Evolutionary conservation across 768 basidiomycete species (phyloP), one percentile per base, ranked within the genome.

Genomic region (Collybia nuda): DNA sequence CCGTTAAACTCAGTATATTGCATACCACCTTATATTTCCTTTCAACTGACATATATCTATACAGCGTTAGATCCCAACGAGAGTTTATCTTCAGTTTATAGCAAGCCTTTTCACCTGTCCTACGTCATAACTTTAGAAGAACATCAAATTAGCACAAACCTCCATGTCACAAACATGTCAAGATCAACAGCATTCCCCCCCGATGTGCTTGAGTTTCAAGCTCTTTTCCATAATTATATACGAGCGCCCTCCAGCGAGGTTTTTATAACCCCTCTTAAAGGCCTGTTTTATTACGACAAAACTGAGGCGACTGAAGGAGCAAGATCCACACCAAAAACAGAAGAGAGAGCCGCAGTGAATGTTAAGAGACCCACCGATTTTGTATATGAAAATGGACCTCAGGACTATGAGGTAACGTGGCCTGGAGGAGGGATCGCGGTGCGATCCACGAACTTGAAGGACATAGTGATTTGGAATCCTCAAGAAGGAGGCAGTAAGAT

Each of bases 401-500:
- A 72, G 15, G 63, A 69, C 19, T 88, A 89, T 56, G 67, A 79
- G 45, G 72, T 90, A 11, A 70, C 63, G 5, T 90, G 87, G 85
- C 72, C 76, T 5, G 76, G 65, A 1, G 83, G 82, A 5, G 76
- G 79, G 0, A 51, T 91, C 19, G 69, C 72, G 38, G 70, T 92
- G 40, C 74, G 65, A 51, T 73, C 77, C 15, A 63, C 51, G n/a
- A 76, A 79, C 38, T 70, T 91, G 55, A 86, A 85, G 61, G 86
- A 93, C 52, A 81, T 93, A 6, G 93, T 94, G n/a, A 72, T 96
- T 36, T 98, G 97, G 96, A 98, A 99, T 71, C 96, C 97, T 6
- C 84, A 84, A 58, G 75, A 72, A 26, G 81, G 78, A 52, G 93
- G 93, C 0, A 71, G 73, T 19, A 86, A 81, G 60, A 88, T 98